A percentile compares a stretch with the other conserved stretches of the same genome.
phyloP scores from a whole-genome alignment of 108 stramenopile genomes.

The Schizochytrium sp. region DNA sequence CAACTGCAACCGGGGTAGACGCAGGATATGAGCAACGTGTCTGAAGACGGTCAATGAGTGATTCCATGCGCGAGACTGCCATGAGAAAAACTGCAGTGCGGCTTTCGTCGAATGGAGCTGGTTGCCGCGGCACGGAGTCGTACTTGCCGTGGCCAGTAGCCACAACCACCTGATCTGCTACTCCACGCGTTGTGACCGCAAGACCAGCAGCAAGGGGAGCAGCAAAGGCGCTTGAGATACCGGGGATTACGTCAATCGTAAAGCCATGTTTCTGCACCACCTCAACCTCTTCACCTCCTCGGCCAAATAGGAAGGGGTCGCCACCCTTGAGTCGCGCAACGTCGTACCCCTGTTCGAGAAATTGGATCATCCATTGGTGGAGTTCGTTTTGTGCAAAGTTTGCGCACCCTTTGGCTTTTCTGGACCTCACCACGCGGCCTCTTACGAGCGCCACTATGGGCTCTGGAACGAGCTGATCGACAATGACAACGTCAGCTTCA shows the following conservation, averaged over 20 bases:
- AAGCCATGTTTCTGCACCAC: constrained; percentile 87
- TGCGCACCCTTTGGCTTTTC: constrained; percentile 93
- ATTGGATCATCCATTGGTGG: constrained; percentile 88
- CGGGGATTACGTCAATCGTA: constrained; percentile 78
- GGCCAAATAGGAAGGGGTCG: constrained; percentile 96
- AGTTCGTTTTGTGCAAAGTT: constrained; percentile 92
- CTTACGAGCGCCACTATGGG: constrained; percentile 84
- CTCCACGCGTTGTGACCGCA: constrained; percentile 94
- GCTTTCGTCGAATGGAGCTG: constrained; percentile 69
- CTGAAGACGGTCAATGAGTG: constrained; percentile 68
- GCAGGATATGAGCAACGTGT: constrained; percentile 67
- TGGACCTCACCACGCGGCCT: constrained; percentile 85
- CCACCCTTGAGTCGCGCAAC: constrained; percentile 97
- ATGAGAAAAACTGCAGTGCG: constrained; percentile 77
- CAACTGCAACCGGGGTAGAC: constrained; percentile 70
- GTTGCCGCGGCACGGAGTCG: constrained; percentile 63
- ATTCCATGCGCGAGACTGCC: constrained; percentile 73
- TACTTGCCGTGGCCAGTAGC: constrained; percentile 59
- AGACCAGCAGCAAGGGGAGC: constrained; percentile 92
- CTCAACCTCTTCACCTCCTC: constrained; percentile 95
- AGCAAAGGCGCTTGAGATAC: constrained; percentile 94
- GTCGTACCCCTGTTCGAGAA: constrained; percentile 81
- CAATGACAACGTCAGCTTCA: constrained; percentile 82
- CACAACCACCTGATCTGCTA: constrained; percentile 84
- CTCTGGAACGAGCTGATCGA: constrained; percentile 87